A percentile compares a stretch with the other conserved stretches of the same genome.
These are phyloP conservation scores for Trichoderma atrobrunneum DNA, from an alignment of 2,329 filamentous ascomycete genomes.

Conservation along the genomic window DNA sequence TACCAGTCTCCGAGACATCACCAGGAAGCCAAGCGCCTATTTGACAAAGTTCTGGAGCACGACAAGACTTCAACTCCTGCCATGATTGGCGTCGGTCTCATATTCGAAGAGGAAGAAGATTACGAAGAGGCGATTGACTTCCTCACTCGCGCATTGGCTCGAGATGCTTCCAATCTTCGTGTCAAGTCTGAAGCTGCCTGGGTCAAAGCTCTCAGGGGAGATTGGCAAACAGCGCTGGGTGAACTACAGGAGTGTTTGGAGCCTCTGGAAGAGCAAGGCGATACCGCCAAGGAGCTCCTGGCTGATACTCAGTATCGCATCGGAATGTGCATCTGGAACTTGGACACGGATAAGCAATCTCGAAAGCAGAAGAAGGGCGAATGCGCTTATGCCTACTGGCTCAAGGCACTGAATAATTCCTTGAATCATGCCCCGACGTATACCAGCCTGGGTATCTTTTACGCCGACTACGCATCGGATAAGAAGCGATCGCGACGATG, in stretches of 20 bases:
- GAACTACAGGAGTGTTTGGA: conserved; percentile 70
- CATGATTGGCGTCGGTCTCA: conserved; percentile 84
- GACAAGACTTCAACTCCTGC: conserved; percentile 76
- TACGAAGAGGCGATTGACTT: conserved; percentile 80
- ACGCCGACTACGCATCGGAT: conserved; percentile 86
- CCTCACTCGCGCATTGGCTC: conserved; percentile 68
- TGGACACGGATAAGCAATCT: conserved; percentile 69
- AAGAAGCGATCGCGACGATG: conserved; percentile 83
- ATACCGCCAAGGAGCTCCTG: conserved; percentile 63
- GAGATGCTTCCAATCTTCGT: conserved; percentile 71
- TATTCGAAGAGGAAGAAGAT: conserved; percentile 90
- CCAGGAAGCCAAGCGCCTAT: conserved; percentile 79
- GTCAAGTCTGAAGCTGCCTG: conserved; percentile 87
- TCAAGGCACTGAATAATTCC: conserved; percentile 80
- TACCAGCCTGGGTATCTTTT: conserved; percentile 85
- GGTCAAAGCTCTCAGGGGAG: conserved; percentile 81
- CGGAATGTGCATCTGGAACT: conserved; percentile 82
- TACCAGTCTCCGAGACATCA: conserved; percentile 90
- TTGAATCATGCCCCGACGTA: conserved; percentile 88
- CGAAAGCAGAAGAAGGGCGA: conserved; percentile 73
- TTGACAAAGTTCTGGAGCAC: conserved; percentile 74
- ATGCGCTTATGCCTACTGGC: conserved; percentile 73
- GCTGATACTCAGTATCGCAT: conserved; percentile 85
- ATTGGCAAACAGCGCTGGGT: conserved; percentile 63
- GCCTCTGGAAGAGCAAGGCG: conserved; percentile 59